Percentiles rank a stretch among this genome's conserved stretches.
Evolutionary conservation across 2,329 filamentous ascomycete genomes (phyloP).

Genomic region (Rhinocladiella mackenziei): DNA sequence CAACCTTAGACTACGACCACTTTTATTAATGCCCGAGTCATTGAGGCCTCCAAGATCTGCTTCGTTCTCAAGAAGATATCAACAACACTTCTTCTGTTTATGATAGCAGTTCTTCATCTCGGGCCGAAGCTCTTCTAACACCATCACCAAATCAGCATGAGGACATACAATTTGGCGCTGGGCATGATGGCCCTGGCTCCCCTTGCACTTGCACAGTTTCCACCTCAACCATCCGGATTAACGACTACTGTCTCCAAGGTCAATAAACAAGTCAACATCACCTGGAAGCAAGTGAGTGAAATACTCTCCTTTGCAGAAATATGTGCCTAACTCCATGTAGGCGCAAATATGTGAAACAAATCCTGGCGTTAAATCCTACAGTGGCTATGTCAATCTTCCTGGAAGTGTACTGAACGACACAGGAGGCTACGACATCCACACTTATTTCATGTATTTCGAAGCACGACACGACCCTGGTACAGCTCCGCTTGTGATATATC

Average conservation of each 20-base stretch:
- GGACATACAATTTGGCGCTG: background rate
- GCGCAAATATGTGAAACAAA: constrained; percentile 55
- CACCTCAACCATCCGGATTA: constrained; percentile 11
- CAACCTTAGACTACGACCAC: no score
- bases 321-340: constrained; percentile 29
- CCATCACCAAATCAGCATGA: background rate
- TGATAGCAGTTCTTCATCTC: no score
- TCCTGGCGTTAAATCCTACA: constrained; percentile 53
- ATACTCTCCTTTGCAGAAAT: constrained; percentile 20
- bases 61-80: no score
- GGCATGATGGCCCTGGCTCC: background rate
- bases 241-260: constrained; percentile 11
- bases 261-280: constrained; percentile 35
- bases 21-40: no score
- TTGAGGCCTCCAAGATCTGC: no score
- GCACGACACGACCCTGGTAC: constrained; percentile 50
- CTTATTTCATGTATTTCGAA: constrained; percentile 65
- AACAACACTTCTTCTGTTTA: no score
- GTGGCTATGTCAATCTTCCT: constrained; percentile 57
- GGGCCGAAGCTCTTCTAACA: no score
- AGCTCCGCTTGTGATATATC: constrained; percentile 58
- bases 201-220: constrained; percentile 16
- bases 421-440: constrained; percentile 55
- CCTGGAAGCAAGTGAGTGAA: constrained; percentile 43
- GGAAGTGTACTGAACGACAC: constrained; percentile 39